Conservation (phyloP, 1,139 yeast genomes). For the Wickerhamomyces sp. region DNA sequence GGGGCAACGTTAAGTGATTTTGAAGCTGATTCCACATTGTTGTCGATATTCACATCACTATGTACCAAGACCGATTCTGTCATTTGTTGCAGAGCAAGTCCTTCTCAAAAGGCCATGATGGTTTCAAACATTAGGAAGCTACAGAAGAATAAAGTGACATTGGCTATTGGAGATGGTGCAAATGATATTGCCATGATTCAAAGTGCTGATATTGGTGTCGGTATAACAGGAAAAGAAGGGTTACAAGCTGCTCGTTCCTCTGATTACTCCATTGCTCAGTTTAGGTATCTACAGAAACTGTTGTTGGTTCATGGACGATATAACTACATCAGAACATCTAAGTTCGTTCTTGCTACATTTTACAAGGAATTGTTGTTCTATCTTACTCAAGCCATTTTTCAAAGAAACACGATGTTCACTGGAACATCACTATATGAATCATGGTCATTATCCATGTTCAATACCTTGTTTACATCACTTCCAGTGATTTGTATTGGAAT, state of each 20-base stretch:
- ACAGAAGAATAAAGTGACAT: conserved; percentile 65
- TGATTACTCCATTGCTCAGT: conserved; percentile 94
- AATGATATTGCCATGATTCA: conserved; percentile 99
- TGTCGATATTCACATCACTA: conserved; percentile 74
- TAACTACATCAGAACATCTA: conserved; percentile 87
- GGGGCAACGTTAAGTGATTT: conserved; percentile 75
- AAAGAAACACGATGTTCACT: conserved; percentile 81
- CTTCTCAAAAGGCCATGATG: conserved; percentile 92
- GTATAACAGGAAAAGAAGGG: conserved; percentile 96
- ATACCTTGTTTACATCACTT: conserved; percentile 88
- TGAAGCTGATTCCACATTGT: conserved; percentile 65
- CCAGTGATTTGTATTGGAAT: conserved; percentile 94
- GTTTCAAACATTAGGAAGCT: conserved; percentile 70
- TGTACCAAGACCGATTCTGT: conserved; percentile 89
- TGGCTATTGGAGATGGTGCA: conserved; percentile 99
- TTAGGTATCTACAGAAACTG: conserved; percentile 74
- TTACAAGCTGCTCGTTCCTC: conserved; percentile 94
- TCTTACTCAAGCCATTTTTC: conserved; percentile 82
- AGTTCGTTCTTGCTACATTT: conserved; percentile 89
- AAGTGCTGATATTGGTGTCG: conserved; percentile 96
- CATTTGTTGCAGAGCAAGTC: conserved; percentile 93
- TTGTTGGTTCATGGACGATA: conserved; percentile 93
- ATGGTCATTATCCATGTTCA: conserved; percentile 96
- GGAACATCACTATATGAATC: conserved; percentile 92
- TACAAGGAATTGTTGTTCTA: conserved; percentile 91